These are phyloP conservation scores for Aspergillus sp. DNA, from an alignment of 2,329 filamentous ascomycete species.

Conservation along the genomic window DNA sequence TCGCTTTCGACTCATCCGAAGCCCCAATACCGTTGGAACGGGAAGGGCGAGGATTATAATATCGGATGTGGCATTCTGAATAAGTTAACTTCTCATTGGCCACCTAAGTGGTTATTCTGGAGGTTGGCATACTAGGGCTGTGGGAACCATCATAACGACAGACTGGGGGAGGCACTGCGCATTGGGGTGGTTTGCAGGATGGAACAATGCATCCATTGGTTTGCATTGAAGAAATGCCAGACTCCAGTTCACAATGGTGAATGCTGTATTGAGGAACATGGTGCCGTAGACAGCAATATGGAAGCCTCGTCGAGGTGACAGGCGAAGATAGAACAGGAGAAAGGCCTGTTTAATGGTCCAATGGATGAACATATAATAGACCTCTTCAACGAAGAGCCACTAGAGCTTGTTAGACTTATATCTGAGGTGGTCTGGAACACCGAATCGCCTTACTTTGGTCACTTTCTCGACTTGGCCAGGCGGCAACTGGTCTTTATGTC, in stretches of 20 bases:
- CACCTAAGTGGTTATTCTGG: not conserved
- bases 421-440: not conserved
- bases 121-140: not conserved
- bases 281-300: not conserved
- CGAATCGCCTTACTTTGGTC: not conserved
- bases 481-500: not conserved
- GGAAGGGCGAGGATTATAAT: not conserved
- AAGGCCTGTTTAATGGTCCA: conserved; percentile 6
- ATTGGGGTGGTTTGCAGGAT: not conserved
- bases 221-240: not conserved
- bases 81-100: not conserved
- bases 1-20: not conserved
- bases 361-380: conserved; percentile 6
- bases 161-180: not conserved
- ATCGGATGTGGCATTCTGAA: not conserved
- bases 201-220: not conserved
- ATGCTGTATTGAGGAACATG: not conserved
- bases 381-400: conserved; percentile 6
- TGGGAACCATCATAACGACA: conserved; percentile 1
- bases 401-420: not conserved
- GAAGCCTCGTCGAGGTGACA: conserved; percentile 1
- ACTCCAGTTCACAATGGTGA: not conserved
- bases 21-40: not conserved
- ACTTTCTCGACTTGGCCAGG: not conserved
- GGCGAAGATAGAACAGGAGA: conserved; percentile 6